A percentile compares a stretch with the other conserved stretches of the same genome.
These are phyloP conservation scores for Nyssa sinensis DNA, from an alignment of 148 eudicot species.

Conservation along the genomic window DNA sequence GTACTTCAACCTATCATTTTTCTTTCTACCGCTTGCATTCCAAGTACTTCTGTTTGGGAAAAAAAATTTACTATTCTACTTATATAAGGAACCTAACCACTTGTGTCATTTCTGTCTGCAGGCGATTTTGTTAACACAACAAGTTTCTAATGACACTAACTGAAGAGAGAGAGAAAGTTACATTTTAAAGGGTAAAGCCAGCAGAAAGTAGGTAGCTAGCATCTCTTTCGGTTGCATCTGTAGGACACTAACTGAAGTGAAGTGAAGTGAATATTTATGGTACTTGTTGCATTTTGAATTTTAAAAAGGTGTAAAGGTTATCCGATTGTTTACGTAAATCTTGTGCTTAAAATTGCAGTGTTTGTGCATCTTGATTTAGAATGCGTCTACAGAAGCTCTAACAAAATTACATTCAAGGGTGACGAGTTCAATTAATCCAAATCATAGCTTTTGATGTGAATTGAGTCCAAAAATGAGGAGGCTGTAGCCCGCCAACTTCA, in stretches of 20 bases:
- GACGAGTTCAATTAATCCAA: no score
- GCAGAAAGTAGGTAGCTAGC: background rate
- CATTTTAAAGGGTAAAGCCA: no score
- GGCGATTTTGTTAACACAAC: constrained; percentile 16
- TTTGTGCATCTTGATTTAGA: no score
- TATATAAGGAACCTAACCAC: constrained; percentile 5
- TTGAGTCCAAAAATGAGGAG: no score
- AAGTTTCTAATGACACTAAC: background rate
- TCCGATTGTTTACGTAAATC: background rate
- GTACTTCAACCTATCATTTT: constrained; percentile 19
- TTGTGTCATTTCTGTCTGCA: constrained; percentile 3
- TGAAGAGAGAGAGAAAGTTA: background rate
- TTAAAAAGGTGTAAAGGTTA: background rate
- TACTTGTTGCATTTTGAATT: background rate
- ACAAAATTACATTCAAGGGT: no score
- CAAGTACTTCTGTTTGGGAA: background rate
- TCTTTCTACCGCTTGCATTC: background rate
- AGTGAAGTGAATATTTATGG: background rate
- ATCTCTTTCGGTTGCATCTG: background rate
- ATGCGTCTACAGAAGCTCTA: no score
- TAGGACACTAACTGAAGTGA: background rate
- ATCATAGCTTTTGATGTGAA: background rate
- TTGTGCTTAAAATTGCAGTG: background rate
- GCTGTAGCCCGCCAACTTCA: no score
- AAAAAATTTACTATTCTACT: background rate